Base-by-base conservation (phyloP, 768 basidiomycete genomes). In the Tylopilus cervinicoccineus region DNA sequence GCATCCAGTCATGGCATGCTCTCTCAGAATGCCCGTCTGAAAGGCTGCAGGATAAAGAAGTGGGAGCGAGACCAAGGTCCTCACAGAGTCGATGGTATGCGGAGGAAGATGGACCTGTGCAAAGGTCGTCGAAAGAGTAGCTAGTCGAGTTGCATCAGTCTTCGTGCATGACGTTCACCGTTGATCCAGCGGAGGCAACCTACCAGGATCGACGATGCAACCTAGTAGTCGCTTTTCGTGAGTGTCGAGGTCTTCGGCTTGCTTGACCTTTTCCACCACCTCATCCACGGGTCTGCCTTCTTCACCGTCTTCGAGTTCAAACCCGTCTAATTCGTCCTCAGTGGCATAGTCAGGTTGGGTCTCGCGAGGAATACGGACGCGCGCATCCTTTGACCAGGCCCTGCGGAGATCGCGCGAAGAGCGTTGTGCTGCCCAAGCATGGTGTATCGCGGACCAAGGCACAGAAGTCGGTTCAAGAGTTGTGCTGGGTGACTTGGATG, bases 1-100 rank as follows among this genome's bases (percentile, higher is more conserved):
- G 55, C 89, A 93, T 3, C 94, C 93, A 1, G 83, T 86, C 79
- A 95, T 94, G 6, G 86, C 78, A 62, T 97, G 92, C 55, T 93
- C 85, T 67, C 89, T 94, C 37, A 97, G 72, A 45, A 97, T 87
- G 31, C 93, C 93, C 61, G 81, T 80, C 57, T 84, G 79, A 70
- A 97, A 97, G 1, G 93, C 93, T 28, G 79, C 72, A 8, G 93
- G 93, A 60, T 92, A 81, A 22, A 97, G 74, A 36, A 97, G 70
- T 0, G 94, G 93, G 20, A 97, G 68, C 2, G 92, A 93, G 10
- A 96, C 91, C 46, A 95, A 81, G 0, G 91, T 93, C 56, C 94
- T 81, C 36, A 97, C 84, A 20, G 91, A 87, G 66, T 97, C 93
- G 40, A 95, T 88, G 0, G 93, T 95, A 62, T 86, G 84, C 16